Conservation (phyloP, 768 basidiomycete genomes). For the Hemileccinum impolitum region DNA sequence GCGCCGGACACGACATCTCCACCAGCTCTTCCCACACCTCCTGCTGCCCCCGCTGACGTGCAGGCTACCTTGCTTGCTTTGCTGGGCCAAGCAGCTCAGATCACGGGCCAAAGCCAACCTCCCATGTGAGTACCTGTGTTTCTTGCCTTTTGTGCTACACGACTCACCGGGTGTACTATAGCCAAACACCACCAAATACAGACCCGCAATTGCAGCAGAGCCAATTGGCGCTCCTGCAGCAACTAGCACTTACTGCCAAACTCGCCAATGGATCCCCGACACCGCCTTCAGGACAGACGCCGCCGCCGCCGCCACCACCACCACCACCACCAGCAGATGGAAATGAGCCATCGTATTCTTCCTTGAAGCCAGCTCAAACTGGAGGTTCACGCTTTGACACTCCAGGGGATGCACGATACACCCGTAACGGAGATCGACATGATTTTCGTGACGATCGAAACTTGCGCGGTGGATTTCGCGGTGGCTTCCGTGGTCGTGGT, state of each 20-base stretch:
- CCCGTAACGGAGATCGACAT: conserved; percentile 33
- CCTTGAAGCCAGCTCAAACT: not conserved
- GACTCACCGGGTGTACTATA: conserved; percentile 24
- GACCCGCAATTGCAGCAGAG: conserved; percentile 44
- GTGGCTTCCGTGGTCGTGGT: conserved; percentile 58
- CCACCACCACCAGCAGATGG: conserved; percentile 17
- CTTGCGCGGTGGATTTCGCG: conserved; percentile 53
- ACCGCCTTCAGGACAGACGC: conserved; percentile 24
- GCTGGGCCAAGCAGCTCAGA: conserved; percentile 62
- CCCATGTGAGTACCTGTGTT: conserved; percentile 35
- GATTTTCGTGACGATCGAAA: conserved; percentile 52
- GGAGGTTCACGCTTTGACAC: conserved; percentile 27
- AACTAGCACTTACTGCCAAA: conserved; percentile 63
- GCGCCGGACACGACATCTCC: conserved; percentile 29
- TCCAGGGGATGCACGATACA: conserved; percentile 40
- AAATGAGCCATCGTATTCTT: conserved; percentile 21
- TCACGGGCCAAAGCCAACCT: conserved; percentile 29
- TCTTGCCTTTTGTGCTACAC: not conserved
- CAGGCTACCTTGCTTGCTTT: conserved; percentile 69
- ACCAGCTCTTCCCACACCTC: conserved; percentile 25
- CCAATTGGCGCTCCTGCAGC: conserved; percentile 73
- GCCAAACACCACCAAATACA: conserved; percentile 64
- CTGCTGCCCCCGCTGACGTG: conserved; percentile 30
- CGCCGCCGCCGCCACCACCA: conserved; percentile 27
- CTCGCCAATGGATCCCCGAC: conserved; percentile 31